These are phyloP conservation scores for Dactylellina cionopaga DNA, from an alignment of 2,329 filamentous ascomycete genomes.

Conservation along the genomic window DNA sequence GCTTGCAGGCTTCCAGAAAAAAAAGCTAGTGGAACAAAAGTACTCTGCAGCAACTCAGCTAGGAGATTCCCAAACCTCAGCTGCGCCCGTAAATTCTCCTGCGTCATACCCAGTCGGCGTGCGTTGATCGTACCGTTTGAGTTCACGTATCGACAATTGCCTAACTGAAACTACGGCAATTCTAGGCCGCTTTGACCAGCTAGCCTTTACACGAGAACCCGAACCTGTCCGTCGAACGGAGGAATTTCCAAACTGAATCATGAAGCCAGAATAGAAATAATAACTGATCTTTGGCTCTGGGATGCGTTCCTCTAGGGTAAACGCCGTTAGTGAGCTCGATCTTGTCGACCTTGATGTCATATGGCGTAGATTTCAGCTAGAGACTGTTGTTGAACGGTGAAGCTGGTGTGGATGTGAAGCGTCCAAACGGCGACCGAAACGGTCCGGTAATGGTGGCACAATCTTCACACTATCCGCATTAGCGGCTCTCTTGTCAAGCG, in stretches of 20 bases:
- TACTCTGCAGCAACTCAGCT: constrained; percentile 45
- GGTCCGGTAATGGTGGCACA: constrained; percentile 14
- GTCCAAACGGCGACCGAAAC: constrained; percentile 37
- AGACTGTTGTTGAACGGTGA: constrained; percentile 10
- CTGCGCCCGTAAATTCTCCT: constrained; percentile 24
- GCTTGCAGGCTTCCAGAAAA: not conserved
- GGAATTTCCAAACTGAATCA: constrained; percentile 38
- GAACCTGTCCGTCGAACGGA: constrained; percentile 15
- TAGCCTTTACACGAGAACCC: not conserved
- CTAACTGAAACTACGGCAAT: not conserved
- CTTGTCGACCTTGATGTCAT: constrained; percentile 26
- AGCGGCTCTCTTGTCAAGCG: constrained; percentile 16
- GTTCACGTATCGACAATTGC: not conserved
- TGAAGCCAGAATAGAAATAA: constrained; percentile 11
- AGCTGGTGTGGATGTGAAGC: not conserved
- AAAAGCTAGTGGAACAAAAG: constrained; percentile 19
- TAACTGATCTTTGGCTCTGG: not conserved
- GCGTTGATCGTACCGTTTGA: constrained; percentile 27
- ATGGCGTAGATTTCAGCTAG: constrained; percentile 38
- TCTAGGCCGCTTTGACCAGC: not conserved
- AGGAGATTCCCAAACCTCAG: constrained; percentile 31
- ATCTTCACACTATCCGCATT: too few relatives aligned
- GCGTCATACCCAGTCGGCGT: constrained; percentile 15
- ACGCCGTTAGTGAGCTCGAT: constrained; percentile 2
- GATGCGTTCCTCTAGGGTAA: not conserved